A percentile compares a stretch with the other conserved stretches of the same genome.
These are phyloP conservation scores for Allium fistulosum DNA, from an alignment of 106 monocot species.

Conservation along the genomic window DNA sequence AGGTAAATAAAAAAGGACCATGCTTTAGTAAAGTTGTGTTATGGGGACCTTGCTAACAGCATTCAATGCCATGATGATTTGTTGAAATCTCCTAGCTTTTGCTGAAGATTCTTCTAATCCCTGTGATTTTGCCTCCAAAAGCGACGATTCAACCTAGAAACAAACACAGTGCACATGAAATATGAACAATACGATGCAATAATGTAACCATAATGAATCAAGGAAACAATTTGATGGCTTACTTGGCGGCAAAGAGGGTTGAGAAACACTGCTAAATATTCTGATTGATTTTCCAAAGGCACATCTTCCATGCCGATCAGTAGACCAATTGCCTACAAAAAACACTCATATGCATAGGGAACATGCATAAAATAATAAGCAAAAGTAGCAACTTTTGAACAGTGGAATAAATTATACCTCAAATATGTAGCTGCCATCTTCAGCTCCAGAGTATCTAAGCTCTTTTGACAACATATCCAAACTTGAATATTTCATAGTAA, in stretches of 20 bases:
- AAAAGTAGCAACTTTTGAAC: not conserved
- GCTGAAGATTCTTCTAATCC: slow-evolving; percentile 61
- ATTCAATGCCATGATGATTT: slow-evolving; percentile 86
- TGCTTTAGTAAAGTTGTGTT: not conserved
- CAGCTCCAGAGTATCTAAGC: slow-evolving; percentile 46
- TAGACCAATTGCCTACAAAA: slow-evolving; percentile 72
- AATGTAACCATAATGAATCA: not conserved
- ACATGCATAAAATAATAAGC: not conserved
- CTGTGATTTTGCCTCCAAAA: slow-evolving; percentile 43
- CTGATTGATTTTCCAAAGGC: slow-evolving; percentile 64
- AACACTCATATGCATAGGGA: not conserved
- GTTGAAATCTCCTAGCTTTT: slow-evolving; percentile 52
- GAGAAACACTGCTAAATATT: slow-evolving; percentile 65
- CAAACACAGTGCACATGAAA: slow-evolving; percentile 4
- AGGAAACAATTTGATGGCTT: not conserved
- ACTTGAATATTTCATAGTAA: slow-evolving; percentile 33
- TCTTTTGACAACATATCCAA: slow-evolving; percentile 55
- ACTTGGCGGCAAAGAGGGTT: slow-evolving; percentile 88
- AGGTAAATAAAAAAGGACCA: not conserved
- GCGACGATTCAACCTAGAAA: slow-evolving; percentile 50
- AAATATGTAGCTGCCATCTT: slow-evolving; percentile 92
- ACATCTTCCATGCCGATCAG: slow-evolving; percentile 96
- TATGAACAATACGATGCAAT: no score
- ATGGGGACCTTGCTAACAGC: slow-evolving; percentile 82
- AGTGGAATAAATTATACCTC: slow-evolving; percentile 40